These are phyloP conservation scores for Xylaria curta DNA, from an alignment of 495 filamentous ascomycete species.

Conservation along the genomic window DNA sequence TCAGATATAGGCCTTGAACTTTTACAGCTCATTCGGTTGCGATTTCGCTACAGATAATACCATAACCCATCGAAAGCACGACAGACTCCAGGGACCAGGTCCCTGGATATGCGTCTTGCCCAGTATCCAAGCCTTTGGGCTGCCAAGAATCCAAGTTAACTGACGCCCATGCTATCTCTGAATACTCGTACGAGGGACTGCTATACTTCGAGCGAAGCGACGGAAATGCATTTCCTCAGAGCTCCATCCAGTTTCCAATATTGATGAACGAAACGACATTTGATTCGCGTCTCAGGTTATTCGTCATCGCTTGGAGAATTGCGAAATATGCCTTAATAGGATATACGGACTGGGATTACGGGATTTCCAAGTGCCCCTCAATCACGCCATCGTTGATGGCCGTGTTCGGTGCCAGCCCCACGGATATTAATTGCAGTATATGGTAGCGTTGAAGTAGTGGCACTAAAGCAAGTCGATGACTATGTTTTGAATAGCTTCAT, in stretches of 20 bases:
- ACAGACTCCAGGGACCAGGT: conserved; percentile 23
- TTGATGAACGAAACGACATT: background rate
- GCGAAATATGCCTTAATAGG: conserved; percentile 15
- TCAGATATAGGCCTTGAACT: background rate
- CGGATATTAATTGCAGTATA: conserved; percentile 17
- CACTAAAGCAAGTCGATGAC: background rate
- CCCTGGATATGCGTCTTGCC: conserved; percentile 14
- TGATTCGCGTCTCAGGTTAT: conserved; percentile 4
- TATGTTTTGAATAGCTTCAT: background rate
- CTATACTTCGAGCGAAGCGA: background rate
- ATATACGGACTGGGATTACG: background rate
- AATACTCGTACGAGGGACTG: background rate
- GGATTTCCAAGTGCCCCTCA: conserved; percentile 16
- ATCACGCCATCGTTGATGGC: conserved; percentile 25
- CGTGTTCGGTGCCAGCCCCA: background rate
- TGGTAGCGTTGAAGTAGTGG: background rate
- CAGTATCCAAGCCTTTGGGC: background rate
- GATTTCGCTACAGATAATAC: conserved; percentile 23
- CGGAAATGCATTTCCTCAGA: background rate
- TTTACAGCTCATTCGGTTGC: background rate
- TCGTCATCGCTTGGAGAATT: conserved; percentile 21
- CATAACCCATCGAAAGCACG: conserved; percentile 36
- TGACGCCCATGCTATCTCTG: background rate
- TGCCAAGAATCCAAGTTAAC: conserved; percentile 2
- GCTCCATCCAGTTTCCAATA: background rate